Evolutionary conservation across 305 asterid species (phyloP).

Genomic region (Petunia hybrid): DNA sequence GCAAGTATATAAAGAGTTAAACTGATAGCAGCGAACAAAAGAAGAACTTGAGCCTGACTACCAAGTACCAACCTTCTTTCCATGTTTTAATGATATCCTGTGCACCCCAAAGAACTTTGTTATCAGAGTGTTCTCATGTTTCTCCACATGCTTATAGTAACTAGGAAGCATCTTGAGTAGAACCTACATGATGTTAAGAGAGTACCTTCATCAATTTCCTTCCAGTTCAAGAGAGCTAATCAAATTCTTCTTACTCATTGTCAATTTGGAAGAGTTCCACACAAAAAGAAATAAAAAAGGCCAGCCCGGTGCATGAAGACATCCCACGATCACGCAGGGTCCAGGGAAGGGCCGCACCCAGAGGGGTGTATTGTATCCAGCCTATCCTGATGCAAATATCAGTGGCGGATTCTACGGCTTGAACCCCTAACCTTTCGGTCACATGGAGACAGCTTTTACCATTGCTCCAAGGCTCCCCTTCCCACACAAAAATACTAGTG

Average conservation of each 20-base stretch:
- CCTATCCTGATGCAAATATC: no score
- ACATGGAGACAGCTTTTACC: no score
- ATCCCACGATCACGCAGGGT: no score
- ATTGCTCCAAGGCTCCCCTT: no score
- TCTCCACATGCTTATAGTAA: constrained; percentile 78
- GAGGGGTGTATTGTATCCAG: no score
- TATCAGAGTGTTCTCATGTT: constrained; percentile 87
- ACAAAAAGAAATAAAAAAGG: no score
- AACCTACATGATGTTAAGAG: constrained; percentile 56
- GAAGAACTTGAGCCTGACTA: constrained; percentile 32
- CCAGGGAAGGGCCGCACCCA: no score
- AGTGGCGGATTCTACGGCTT: no score
- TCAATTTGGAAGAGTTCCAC: constrained; percentile 5
- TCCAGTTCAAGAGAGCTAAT: background rate
- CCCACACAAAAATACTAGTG: no score
- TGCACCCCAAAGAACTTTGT: constrained; percentile 94
- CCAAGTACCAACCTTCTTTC: constrained; percentile 68
- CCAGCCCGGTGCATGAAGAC: no score
- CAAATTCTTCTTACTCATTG: background rate
- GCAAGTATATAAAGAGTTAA: constrained; percentile 27
- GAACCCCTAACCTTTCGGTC: no score
- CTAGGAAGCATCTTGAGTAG: constrained; percentile 84
- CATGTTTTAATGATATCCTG: constrained; percentile 64
- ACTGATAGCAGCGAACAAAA: constrained; percentile 38
- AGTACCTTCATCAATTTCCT: constrained; percentile 23